Percentiles rank a stretch among this genome's conserved stretches.
Evolutionary conservation across 176 grass and related monocot species (phyloP).

Genomic region (Triticum monococcum): DNA sequence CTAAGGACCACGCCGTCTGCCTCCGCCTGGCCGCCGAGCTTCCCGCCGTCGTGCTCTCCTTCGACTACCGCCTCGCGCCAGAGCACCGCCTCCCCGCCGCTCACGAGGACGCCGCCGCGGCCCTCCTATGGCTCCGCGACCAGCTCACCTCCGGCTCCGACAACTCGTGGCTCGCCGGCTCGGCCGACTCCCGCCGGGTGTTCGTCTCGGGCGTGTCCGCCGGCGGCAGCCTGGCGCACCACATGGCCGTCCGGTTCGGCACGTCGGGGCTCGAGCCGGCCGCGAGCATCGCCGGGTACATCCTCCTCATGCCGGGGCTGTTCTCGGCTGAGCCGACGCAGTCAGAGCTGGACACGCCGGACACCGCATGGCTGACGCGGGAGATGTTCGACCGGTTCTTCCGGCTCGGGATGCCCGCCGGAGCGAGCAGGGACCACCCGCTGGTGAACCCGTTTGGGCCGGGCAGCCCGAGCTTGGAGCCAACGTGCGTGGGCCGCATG

Average conservation of each 20-base stretch:
- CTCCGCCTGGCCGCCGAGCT: not conserved
- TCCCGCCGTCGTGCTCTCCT: not conserved
- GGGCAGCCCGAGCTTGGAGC: constrained; percentile 8
- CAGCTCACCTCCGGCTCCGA: no score
- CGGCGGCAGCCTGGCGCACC: constrained; percentile 30
- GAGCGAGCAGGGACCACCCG: constrained; percentile 29
- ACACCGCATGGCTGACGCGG: constrained; percentile 18
- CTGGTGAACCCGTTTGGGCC: constrained; percentile 31
- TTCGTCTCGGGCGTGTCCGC: not conserved
- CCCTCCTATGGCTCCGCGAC: not conserved
- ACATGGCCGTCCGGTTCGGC: constrained; percentile 40
- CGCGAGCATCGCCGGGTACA: constrained; percentile 33
- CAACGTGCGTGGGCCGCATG: constrained; percentile 17
- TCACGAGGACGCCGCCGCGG: not conserved
- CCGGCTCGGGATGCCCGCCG: constrained; percentile 35
- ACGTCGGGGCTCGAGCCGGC: constrained; percentile 5
- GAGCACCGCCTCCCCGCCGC: constrained; percentile 62
- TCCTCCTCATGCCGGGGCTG: constrained; percentile 47
- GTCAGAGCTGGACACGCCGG: constrained; percentile 44
- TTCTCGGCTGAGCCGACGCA: constrained; percentile 1
- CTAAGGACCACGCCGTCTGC: not conserved
- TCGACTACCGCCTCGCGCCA: constrained; percentile 39
- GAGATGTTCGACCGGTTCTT: constrained; percentile 9
- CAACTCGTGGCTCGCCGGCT: not conserved
- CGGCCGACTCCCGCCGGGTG: not conserved